Base-by-base conservation (phyloP, 2,329 filamentous ascomycete species). In the Ampelomyces quisqualis region DNA sequence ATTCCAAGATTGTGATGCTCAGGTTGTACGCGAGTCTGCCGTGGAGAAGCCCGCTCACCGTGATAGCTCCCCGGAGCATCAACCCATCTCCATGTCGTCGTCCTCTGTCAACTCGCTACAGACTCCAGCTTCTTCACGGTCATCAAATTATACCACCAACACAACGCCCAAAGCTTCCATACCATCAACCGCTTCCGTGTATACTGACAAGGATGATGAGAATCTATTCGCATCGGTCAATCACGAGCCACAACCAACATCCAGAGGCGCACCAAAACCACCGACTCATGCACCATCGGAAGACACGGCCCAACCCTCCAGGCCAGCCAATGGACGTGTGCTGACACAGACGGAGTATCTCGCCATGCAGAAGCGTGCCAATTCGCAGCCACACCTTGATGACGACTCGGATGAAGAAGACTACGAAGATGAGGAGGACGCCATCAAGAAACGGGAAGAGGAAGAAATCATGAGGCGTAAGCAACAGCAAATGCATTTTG, bases 381-480 rank as follows among this genome's bases (percentile, higher is more conserved):
- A 54, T 28, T 45, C 50, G 6, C 52, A 65, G 24, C 49, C 62
- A n/a, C 37, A 45, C 2, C 46, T 54, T 14, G 49, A 57, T 6
- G 57, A 64, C 27, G 59, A 54, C 42, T 60, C 58, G 2, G 61
- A 63, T 7, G 60, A 65, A 7, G 62, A 66, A 23, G 61, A 67
- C 30, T 67, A 68, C 38, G 65, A 68, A 28, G 65, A 67, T 29
- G 65, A 68, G 43, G 65, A 68, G 40, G 65, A 68, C 11, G 59
- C 59, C 3, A 62, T 64, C 39, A 50, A 53, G 47, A 57, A 58
- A 35, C 57, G 62, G 10, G 50, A 65, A 35, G 58, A 67, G 38
- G 61, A 67, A 32, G 60, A 65, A 33, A 47, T 62, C 13, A 39
- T 56, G 28, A 55, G 59, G 29, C 59, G 63, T 13, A 62, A 62